Evolutionary conservation across 306 rosid species (phyloP), one percentile per base, ranked within the genome.

Genomic region (Lupinus albus): DNA sequence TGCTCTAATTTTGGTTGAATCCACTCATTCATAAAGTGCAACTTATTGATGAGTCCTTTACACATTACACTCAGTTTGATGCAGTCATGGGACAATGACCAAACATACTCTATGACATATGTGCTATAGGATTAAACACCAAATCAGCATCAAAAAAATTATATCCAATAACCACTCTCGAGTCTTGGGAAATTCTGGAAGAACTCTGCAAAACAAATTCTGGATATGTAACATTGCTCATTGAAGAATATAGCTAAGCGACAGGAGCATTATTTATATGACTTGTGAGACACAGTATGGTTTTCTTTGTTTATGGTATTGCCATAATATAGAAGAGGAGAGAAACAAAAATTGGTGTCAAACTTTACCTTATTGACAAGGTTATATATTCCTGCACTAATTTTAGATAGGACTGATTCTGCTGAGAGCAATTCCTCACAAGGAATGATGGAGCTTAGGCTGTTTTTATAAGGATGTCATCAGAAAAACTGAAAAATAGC

Each of bases 401-500:
- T 28, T 51, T 84, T 58, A 17, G 72, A 16, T 3, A 87, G 62
- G 33, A 77, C 21, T 38, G 87, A 36, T 71, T 84, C 84, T 61
- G 86, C 92, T 15, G 92, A 80, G 7, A 45, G 77, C 70, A 90
- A 50, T 61, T 85, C 80, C 6, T 73, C 76, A 65, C 95, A 90
- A 9, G 89, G 92, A 44, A 87, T 72, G 59, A 87, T 76, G 25
- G 80, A 84, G 73, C 86, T 85, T 48, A 90, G 75, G 84, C 87
- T 87, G 47, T 42, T 85, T 76, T 85, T 77, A 52, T 82, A 38
- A 1, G 95, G 95, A 62, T 71, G 56, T 90, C 96, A 62, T 64
- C 51, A 15, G 85, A 78, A 57, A 90, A 87, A 61, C 96, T 90
- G 76, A 61, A 81, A 64, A 52, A 57, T 33, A 47, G 49, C 4